Conservation (phyloP, 352 stramenopile species). For the Phytophthora boehmeriae region DNA sequence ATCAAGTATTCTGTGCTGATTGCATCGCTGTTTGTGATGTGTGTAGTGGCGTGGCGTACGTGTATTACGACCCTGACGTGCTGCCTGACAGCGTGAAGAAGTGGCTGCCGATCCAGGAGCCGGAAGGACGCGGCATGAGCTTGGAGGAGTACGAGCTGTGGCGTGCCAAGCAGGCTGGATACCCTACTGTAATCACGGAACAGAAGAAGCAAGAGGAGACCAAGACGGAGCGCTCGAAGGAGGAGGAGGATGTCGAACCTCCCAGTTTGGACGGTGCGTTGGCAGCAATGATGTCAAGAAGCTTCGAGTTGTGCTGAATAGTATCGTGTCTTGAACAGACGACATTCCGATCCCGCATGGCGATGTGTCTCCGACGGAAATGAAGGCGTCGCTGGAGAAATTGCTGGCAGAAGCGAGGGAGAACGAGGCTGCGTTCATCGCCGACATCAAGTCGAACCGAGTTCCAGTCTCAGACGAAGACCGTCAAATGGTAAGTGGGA, state of each 20-base stretch:
- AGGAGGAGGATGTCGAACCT: conserved; percentile 45
- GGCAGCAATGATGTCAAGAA: background rate
- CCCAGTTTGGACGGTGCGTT: conserved; percentile 38
- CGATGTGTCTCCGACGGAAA: conserved; percentile 60
- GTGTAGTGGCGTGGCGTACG: conserved; percentile 72
- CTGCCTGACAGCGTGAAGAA: conserved; percentile 75
- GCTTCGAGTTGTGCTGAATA: background rate
- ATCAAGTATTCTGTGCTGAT: background rate
- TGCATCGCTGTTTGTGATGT: conserved; percentile 10
- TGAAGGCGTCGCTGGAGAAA: conserved; percentile 80
- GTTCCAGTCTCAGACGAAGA: conserved; percentile 65
- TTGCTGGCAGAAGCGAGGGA: conserved; percentile 74
- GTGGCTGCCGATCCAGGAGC: conserved; percentile 82
- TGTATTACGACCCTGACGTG: conserved; percentile 88
- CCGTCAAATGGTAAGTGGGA: conserved; percentile 74
- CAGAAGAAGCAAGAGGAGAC: conserved; percentile 49
- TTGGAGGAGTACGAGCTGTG: conserved; percentile 88
- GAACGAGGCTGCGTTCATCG: conserved; percentile 81
- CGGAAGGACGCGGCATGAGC: conserved; percentile 83
- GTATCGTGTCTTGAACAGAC: conserved; percentile 24
- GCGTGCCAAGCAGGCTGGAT: conserved; percentile 73
- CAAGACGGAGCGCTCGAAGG: conserved; percentile 31
- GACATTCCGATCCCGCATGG: conserved; percentile 59
- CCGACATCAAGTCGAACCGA: conserved; percentile 71
- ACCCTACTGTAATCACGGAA: conserved; percentile 29